These are phyloP conservation scores for Centaurea solstitialis DNA, from an alignment of 129 eudicot species.

Conservation along the genomic window DNA sequence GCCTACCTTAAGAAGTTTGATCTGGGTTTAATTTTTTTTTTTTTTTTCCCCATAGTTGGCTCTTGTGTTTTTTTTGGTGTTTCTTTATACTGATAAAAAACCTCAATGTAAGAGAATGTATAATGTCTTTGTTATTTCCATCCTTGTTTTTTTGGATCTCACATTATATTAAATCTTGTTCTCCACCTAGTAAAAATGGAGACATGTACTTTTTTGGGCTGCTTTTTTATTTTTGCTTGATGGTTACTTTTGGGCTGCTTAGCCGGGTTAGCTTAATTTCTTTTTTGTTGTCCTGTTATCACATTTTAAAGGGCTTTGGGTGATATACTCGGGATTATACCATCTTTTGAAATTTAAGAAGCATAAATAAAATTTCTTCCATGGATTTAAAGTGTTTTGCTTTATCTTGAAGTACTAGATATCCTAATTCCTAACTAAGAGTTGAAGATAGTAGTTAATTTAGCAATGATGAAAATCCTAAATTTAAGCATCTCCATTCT, in stretches of 20 bases:
- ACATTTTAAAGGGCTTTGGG: background rate
- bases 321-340: background rate
- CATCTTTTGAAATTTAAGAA: background rate
- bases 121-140: background rate
- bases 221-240: background rate
- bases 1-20: background rate
- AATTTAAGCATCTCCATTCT: background rate
- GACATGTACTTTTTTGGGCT: slow-evolving; percentile 5
- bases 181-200: background rate
- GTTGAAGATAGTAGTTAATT: background rate
- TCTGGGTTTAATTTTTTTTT: background rate
- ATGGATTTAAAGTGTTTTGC: background rate
- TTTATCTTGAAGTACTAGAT: no score
- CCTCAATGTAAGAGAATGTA: background rate
- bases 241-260: background rate
- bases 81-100: background rate
- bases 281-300: background rate
- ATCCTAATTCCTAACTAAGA: background rate
- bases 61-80: background rate
- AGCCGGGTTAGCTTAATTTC: background rate
- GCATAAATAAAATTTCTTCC: background rate
- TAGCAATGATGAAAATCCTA: background rate
- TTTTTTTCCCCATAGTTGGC: background rate
- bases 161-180: slow-evolving; percentile 5
- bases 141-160: slow-evolving; percentile 7